Base-by-base conservation (phyloP, 306 rosid genomes). In the Acacia confusa region DNA sequence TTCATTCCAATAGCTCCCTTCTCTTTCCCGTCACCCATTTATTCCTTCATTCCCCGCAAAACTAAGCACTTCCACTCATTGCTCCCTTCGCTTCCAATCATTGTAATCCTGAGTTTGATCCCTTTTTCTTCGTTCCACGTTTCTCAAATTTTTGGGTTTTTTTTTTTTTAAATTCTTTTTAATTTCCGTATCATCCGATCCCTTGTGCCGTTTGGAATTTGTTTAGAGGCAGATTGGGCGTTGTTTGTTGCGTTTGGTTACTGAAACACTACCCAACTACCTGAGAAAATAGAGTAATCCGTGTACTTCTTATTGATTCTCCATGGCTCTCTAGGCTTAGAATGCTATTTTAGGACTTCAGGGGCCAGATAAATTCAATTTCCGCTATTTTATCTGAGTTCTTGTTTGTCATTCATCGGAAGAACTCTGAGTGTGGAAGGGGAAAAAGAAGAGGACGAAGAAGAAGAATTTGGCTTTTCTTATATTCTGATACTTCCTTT, bases 11-110 rank as follows among this genome's bases (percentile, higher is more conserved):
- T 1, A 24, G 75, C 61, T 60, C 53, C 78, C 70, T 84, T 67
- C 24, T 12, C 50, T 74, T 80, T 74, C 82, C 78, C 78, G 84
- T 85, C 84, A 76, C 84, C 82, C 85, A 55, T 82, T 45, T 70
- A 70, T 90, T 88, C 88, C 88, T 89, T 87, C 74, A 40, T 82
- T 84, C 86, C n/a, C 83, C 63, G 66, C 81, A 69, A 69, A 70
- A 82, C 84, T 85, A 79, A 77, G 71, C 75, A 69, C 58, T 84
- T 53, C 79, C 81, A 52, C 79, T 83, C 81, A 50, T 58, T 88
- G 71, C 73, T 14, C 70, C 13, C 43, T 81, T 78, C 36, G 47
- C 76, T 73, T 74, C 70, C 75, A 70, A 79, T 60, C 64, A 79
- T 82, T 78, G 82, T 57, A 64, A 84, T 84, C 84, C 45, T 44